phyloP scores from a whole-genome alignment of 1,284 basidiomycete species.

The Ceratobasidium sp. region DNA sequence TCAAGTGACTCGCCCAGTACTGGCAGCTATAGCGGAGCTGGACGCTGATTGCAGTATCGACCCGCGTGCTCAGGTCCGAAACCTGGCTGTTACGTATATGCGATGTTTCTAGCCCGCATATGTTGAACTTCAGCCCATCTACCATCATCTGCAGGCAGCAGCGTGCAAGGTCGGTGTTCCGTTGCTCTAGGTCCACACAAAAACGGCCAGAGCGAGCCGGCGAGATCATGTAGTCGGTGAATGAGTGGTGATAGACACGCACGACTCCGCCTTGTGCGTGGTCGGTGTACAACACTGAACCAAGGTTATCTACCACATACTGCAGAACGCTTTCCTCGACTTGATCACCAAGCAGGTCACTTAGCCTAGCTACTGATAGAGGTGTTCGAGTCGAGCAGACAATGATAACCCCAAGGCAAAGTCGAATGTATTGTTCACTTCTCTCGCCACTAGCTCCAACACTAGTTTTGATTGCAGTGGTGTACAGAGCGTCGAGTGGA shows the following conservation, averaged over 20 bases:
- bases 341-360: background rate
- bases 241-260: slow-evolving; percentile 33
- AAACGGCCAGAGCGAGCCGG: background rate
- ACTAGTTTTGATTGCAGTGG: background rate
- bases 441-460: too few species aligned
- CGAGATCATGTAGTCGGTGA: slow-evolving; percentile 11
- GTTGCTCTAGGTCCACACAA: background rate
- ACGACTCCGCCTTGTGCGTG: slow-evolving; percentile 1
- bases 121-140: slow-evolving; percentile 13
- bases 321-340: background rate
- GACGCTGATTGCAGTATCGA: background rate
- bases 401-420: background rate
- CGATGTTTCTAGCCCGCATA: slow-evolving; percentile 30
- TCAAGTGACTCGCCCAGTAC: slow-evolving; percentile 16
- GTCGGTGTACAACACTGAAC: slow-evolving; percentile 14
- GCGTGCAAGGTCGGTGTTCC: background rate
- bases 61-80: background rate
- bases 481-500: slow-evolving; percentile 11
- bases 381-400: background rate
- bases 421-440: too few species aligned
- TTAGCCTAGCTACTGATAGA: background rate
- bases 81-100: background rate
- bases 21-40: slow-evolving; percentile 8
- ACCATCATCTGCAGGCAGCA: background rate
- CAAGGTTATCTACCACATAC: background rate